phyloP scores from a whole-genome alignment of 2,329 filamentous ascomycete genomes.

The Claviceps maximensis region DNA sequence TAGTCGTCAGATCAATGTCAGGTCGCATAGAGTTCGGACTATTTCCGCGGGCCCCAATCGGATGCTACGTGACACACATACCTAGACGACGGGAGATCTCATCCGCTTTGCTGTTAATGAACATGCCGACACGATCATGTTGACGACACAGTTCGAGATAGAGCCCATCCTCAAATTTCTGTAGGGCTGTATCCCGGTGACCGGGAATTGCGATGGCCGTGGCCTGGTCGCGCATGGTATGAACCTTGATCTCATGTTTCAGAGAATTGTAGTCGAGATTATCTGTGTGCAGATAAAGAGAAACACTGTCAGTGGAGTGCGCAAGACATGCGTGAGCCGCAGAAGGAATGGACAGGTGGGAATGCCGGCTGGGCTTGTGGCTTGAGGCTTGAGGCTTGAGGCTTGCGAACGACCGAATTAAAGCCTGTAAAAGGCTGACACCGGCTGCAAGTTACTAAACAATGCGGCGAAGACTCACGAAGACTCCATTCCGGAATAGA shows the following conservation, averaged over 20 bases:
- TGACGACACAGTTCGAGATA: slow-evolving; percentile 59
- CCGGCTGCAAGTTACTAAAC: background rate
- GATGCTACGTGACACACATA: slow-evolving; percentile 23
- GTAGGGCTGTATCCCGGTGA: slow-evolving; percentile 43
- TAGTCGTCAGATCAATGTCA: background rate
- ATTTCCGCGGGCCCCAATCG: background rate
- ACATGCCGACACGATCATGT: slow-evolving; percentile 65
- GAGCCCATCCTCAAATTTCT: slow-evolving; percentile 57
- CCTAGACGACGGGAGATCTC: slow-evolving; percentile 60
- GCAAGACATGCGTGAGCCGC: background rate
- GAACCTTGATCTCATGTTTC: slow-evolving; percentile 70
- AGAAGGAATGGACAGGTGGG: background rate
- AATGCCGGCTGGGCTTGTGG: background rate
- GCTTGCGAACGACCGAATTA: no score
- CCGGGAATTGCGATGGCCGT: slow-evolving; percentile 63
- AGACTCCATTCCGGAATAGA: slow-evolving; percentile 75
- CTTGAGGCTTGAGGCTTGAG: background rate
- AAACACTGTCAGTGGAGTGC: background rate
- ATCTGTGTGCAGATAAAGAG: slow-evolving; percentile 32
- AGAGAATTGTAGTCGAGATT: slow-evolving; percentile 85
- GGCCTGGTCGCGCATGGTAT: slow-evolving; percentile 60
- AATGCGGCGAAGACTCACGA: slow-evolving; percentile 33
- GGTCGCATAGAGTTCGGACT: background rate
- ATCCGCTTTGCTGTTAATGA: slow-evolving; percentile 66
- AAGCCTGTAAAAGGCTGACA: background rate